Evolutionary conservation across 768 basidiomycete species (phyloP).

Genomic region (Lanmaoa pseudosensibilis): DNA sequence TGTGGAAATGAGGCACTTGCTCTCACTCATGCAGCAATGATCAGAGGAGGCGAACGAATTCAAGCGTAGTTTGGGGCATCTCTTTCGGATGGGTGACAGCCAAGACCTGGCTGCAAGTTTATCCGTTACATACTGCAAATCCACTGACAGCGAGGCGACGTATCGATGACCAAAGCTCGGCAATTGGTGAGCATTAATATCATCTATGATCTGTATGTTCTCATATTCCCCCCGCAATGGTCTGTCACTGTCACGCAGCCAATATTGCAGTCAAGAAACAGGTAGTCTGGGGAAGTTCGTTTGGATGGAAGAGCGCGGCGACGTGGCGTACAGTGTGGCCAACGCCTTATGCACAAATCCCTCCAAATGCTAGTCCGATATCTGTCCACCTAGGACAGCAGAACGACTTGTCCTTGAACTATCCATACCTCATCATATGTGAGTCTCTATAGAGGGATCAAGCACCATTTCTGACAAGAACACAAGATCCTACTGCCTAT

Average conservation of each 20-base stretch:
- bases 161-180: background rate
- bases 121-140: slow-evolving; percentile 13
- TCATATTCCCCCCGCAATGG: slow-evolving; percentile 43
- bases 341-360: background rate
- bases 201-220: background rate
- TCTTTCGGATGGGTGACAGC: slow-evolving; percentile 23
- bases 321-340: slow-evolving; percentile 25
- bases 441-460: slow-evolving; percentile 7
- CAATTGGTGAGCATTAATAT: slow-evolving; percentile 1
- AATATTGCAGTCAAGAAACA: slow-evolving; percentile 41
- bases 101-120: slow-evolving; percentile 21
- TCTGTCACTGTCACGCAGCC: slow-evolving; percentile 47
- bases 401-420: slow-evolving; percentile 11
- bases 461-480: slow-evolving; percentile 18
- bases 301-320: slow-evolving; percentile 16
- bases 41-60: slow-evolving; percentile 1
- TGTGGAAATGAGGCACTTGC: background rate
- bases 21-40: slow-evolving; percentile 2
- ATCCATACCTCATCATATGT: slow-evolving; percentile 32
- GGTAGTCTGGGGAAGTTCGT: slow-evolving; percentile 39
- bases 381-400: slow-evolving; percentile 3
- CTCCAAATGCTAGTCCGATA: background rate
- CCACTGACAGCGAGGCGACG: background rate
- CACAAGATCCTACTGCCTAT: slow-evolving; percentile 41
- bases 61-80: slow-evolving; percentile 11